Percentiles rank a stretch among this genome's conserved stretches.
phyloP scores from a whole-genome alignment of 768 basidiomycete genomes.

The Podaxis sp. region DNA sequence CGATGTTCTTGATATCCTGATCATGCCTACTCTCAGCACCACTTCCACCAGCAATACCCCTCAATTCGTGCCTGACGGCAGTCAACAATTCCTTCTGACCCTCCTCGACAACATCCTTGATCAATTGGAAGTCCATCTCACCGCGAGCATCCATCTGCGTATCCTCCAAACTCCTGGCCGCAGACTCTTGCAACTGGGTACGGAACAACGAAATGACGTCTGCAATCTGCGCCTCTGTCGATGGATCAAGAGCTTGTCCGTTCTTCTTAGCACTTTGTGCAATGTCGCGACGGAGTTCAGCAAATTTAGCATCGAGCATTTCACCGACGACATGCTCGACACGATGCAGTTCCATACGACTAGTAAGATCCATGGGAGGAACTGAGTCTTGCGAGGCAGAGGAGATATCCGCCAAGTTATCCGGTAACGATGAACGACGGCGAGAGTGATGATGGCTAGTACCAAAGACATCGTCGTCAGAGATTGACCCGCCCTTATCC shows the following conservation, averaged over 20 bases:
- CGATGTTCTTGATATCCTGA: conserved; percentile 37
- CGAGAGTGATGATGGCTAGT: conserved; percentile 33
- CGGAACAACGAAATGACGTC: conserved; percentile 71
- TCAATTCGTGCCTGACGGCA: conserved; percentile 59
- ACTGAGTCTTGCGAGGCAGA: conserved; percentile 45
- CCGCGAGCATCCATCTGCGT: conserved; percentile 70
- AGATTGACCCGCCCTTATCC: conserved; percentile 21
- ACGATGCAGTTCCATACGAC: conserved; percentile 56
- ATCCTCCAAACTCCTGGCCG: conserved; percentile 54
- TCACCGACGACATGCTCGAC: conserved; percentile 59
- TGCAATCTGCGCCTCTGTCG: conserved; percentile 60
- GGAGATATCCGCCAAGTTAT: conserved; percentile 44
- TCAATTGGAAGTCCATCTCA: conserved; percentile 75
- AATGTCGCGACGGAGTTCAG: conserved; percentile 42
- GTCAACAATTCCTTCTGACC: conserved; percentile 61
- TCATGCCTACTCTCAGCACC: conserved; percentile 21
- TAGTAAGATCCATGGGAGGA: conserved; percentile 46
- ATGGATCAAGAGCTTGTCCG: conserved; percentile 31
- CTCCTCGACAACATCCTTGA: conserved; percentile 68
- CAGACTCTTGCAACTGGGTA: conserved; percentile 63
- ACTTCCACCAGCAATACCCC: conserved; percentile 36
- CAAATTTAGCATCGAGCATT: conserved; percentile 71
- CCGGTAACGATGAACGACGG: conserved; percentile 57
- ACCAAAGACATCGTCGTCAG: conserved; percentile 36
- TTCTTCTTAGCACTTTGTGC: conserved; percentile 24